Evolutionary conservation across 148 eudicot genomes (phyloP), one percentile per base, ranked within the genome.

Genomic region (Rhododendron simsii): DNA sequence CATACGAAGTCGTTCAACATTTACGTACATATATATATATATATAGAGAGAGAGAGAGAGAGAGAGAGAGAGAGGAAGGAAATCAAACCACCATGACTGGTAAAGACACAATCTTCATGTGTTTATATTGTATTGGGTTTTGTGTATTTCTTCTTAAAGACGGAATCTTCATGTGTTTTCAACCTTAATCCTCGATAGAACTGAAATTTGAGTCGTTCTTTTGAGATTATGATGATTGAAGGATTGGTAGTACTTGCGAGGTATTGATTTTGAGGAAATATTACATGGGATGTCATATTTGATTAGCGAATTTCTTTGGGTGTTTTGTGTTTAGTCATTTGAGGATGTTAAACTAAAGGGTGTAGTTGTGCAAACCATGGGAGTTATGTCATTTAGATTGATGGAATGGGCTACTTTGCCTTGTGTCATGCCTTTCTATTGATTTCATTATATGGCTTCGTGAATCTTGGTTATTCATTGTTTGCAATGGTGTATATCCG

Each of bases 21-120:
- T 11, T n/a, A 48, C 37, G 30, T 6, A 33, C 2, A 55, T 18
- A 51, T 48, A 80, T 28, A 59, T 59, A 20, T 57, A 57, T 26
- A 37, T 2, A 37, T 0, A 51, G 23, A 50, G 18, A 44, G 8
- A 51, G 23, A 45, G 48, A 45, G 44, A 51, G 23, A 50, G 18
- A 44, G 8, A 51, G 23, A 48, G 18, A 44, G 8, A 73, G 9
- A 45, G 48, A 45, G 55, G 55, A 9, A 26, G 59, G 61, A 12
- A 74, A 86, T 80, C 61, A 37, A 85, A 21, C 87, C 87, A 50
- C 87, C 86, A 90, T 90, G 94, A 84, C 94, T 88, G 91, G 92
- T 92, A 91, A 63, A 55, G 61, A 55, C 23, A 18, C 20, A 55
- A 55, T 55, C 61, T 65, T 39, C 28, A 20, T 15, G 61, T 74